phyloP scores from a whole-genome alignment of 768 basidiomycete genomes.

The Boletus huronensis region DNA sequence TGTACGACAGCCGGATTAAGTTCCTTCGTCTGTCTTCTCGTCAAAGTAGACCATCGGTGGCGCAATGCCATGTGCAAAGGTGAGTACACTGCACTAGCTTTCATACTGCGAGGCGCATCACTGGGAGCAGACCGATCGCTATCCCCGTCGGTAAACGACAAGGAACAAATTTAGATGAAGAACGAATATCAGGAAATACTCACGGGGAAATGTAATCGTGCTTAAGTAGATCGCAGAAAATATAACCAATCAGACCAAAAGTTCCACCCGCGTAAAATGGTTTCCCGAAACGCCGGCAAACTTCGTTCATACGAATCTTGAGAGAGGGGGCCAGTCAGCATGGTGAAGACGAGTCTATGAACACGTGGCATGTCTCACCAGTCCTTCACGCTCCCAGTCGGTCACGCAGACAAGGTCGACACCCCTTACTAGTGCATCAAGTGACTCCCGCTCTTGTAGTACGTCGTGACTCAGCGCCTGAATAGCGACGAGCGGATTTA shows the following conservation, averaged over 20 bases:
- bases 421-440: conserved; percentile 55
- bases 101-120: conserved; percentile 57
- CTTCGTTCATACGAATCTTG: conserved; percentile 74
- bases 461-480: conserved; percentile 56
- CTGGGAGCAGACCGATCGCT: conserved; percentile 65
- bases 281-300: conserved; percentile 69
- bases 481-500: conserved; percentile 90
- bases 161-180: conserved; percentile 6
- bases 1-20: conserved; percentile 75
- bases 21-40: conserved; percentile 76
- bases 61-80: conserved; percentile 59
- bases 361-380: conserved; percentile 50
- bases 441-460: conserved; percentile 45
- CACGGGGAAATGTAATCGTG: conserved; percentile 87
- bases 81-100: conserved; percentile 59
- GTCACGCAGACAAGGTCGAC: conserved; percentile 89
- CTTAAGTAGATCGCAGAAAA: conserved; percentile 87
- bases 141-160: conserved; percentile 1
- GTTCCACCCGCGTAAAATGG: conserved; percentile 92
- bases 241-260: conserved; percentile 88
- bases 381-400: conserved; percentile 63
- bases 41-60: conserved; percentile 66
- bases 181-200: conserved; percentile 31
- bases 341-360: not conserved
- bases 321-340: conserved; percentile 7